These are phyloP conservation scores for Datura wrightii DNA, from an alignment of 257 asterid species.

Conservation along the genomic window DNA sequence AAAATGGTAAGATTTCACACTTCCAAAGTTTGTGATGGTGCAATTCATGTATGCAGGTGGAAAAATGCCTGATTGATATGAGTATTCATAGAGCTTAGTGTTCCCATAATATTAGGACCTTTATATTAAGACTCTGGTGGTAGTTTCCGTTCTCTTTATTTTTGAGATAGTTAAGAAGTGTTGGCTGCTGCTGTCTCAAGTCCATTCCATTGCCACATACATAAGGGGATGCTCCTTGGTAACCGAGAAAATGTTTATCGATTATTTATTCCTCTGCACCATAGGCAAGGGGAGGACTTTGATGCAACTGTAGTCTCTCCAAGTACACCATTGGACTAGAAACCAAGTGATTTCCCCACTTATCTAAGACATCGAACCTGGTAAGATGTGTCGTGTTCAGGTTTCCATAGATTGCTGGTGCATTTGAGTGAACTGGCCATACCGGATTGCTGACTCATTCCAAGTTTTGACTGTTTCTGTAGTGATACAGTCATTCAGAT, in stretches of 20 bases:
- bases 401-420: slow-evolving; percentile 46
- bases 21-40: neutral
- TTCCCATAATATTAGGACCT: slow-evolving; percentile 68
- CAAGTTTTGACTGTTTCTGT: slow-evolving; percentile 67
- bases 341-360: slow-evolving; percentile 73
- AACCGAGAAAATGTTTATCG: slow-evolving; percentile 52
- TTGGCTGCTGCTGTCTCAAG: slow-evolving; percentile 56
- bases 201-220: slow-evolving; percentile 58
- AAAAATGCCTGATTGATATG: neutral
- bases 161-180: slow-evolving; percentile 69
- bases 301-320: slow-evolving; percentile 53
- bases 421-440: slow-evolving; percentile 49
- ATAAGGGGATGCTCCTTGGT: slow-evolving; percentile 63
- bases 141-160: slow-evolving; percentile 67
- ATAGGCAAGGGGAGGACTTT: slow-evolving; percentile 48
- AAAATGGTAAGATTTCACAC: slow-evolving; percentile 11
- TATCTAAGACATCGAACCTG: slow-evolving; percentile 61
- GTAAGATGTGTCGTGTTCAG: slow-evolving; percentile 47
- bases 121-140: slow-evolving; percentile 58
- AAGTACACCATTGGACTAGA: slow-evolving; percentile 55
- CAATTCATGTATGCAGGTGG: neutral
- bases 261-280: slow-evolving; percentile 51
- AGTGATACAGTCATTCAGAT: slow-evolving; percentile 93
- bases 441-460: slow-evolving; percentile 46
- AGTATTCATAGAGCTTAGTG: slow-evolving; percentile 40